A percentile compares a stretch with the other conserved stretches of the same genome.
These are phyloP conservation scores for Brassica incana DNA, from an alignment of 345 rosid species.

Conservation along the genomic window DNA sequence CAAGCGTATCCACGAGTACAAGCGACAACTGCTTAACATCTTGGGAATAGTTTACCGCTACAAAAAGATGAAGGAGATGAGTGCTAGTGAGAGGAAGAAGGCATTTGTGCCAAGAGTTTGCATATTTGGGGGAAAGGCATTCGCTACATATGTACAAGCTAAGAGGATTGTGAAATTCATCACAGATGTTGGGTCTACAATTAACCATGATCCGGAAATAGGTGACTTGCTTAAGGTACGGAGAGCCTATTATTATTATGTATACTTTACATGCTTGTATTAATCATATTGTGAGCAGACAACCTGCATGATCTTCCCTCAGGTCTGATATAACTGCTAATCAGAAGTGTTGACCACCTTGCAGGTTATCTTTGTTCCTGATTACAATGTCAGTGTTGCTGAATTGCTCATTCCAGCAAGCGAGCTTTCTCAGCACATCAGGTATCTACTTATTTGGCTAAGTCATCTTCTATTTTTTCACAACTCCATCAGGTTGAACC, in stretches of 20 bases:
- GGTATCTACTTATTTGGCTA: conserved; percentile 42
- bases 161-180: conserved; percentile 78
- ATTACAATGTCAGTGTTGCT: conserved; percentile 86
- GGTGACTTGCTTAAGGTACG: conserved; percentile 74
- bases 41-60: conserved; percentile 71
- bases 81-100: conserved; percentile 48
- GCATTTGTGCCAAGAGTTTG: conserved; percentile 69
- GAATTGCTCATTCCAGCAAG: conserved; percentile 83
- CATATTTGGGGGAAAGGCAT: conserved; percentile 83
- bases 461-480: background rate
- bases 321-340: background rate
- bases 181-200: conserved; percentile 65
- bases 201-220: conserved; percentile 68
- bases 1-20: conserved; percentile 80
- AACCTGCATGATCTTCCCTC: background rate
- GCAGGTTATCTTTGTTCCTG: conserved; percentile 75
- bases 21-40: conserved; percentile 69
- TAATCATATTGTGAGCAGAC: background rate
- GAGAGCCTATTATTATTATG: background rate
- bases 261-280: background rate
- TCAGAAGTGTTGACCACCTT: conserved; percentile 12
- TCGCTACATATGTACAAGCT: conserved; percentile 78
- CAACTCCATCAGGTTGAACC: background rate
- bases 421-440: conserved; percentile 85
- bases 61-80: conserved; percentile 81